phyloP scores from a whole-genome alignment of 352 stramenopile genomes.

The Globisporangium lucens region DNA sequence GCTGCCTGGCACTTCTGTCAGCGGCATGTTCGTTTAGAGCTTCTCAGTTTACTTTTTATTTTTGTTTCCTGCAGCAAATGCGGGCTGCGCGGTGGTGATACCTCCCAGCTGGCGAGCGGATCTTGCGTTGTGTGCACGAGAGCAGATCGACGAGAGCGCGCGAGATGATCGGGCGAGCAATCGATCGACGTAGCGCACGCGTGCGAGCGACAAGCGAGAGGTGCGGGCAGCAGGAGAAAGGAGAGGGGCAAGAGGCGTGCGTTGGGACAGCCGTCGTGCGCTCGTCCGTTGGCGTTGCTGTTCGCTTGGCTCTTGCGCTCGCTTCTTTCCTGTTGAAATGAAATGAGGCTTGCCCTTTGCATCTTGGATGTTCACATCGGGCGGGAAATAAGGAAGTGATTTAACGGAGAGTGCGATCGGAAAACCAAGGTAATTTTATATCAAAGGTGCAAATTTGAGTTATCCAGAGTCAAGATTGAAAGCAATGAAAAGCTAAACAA shows the following conservation, averaged over 20 bases:
- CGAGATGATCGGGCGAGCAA: background rate
- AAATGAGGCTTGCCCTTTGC: background rate
- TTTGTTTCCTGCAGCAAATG: background rate
- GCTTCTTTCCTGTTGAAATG: background rate
- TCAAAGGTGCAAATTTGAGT: background rate
- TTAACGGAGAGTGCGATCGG: background rate
- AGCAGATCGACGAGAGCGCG: background rate
- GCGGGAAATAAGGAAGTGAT: background rate
- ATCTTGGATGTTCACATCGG: background rate
- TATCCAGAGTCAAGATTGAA: background rate
- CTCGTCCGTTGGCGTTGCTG: background rate
- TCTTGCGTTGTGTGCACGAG: constrained; percentile 6
- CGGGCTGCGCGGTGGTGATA: background rate
- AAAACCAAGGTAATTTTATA: background rate
- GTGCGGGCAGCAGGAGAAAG: background rate
- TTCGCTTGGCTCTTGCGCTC: background rate
- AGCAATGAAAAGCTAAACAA: background rate
- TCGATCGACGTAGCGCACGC: background rate
- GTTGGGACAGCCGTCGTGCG: background rate
- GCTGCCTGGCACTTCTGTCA: background rate
- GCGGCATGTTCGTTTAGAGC: background rate
- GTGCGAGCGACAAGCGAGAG: background rate
- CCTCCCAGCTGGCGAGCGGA: background rate
- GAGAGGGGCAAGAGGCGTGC: background rate
- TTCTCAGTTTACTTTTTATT: background rate